phyloP scores from a whole-genome alignment of 1,284 basidiomycete genomes.

The Cutaneotrichosporon curvatum region DNA sequence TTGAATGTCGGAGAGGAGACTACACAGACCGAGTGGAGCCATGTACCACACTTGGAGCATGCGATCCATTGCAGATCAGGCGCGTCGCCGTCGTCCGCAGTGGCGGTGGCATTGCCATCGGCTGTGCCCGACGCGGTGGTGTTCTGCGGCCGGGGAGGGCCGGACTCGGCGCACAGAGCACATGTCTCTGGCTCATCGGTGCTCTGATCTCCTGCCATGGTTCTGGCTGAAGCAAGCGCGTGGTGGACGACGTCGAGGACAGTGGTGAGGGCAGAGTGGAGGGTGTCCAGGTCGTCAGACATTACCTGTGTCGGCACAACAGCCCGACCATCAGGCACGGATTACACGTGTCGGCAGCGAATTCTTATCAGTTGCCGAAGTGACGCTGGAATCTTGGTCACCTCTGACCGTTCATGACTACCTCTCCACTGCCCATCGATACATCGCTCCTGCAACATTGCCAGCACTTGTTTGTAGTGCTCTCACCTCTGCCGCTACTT shows the following conservation, averaged over 20 bases:
- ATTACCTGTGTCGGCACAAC: background rate
- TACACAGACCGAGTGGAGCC: conserved; percentile 42
- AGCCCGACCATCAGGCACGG: background rate
- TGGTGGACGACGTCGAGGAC: background rate
- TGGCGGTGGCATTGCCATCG: background rate
- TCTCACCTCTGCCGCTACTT: background rate
- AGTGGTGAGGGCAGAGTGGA: background rate
- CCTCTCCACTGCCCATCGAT: too few species aligned
- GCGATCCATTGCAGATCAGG: conserved; percentile 39
- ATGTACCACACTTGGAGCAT: conserved; percentile 38
- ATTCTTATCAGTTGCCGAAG: too few species aligned
- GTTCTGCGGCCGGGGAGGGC: conserved; percentile 13
- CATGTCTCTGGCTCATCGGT: conserved; percentile 22
- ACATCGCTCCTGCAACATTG: too few species aligned
- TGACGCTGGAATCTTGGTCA: too few species aligned
- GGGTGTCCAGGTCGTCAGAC: background rate
- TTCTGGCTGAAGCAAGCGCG: too few species aligned
- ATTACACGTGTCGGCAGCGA: too few species aligned
- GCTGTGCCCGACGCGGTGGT: too few species aligned
- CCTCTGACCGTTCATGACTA: too few species aligned
- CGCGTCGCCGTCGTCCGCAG: conserved; percentile 5
- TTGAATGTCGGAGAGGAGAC: conserved; percentile 11
- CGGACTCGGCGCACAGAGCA: conserved; percentile 16
- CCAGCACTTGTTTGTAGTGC: too few species aligned
- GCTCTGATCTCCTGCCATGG: background rate